Percentiles rank a stretch among this genome's conserved stretches.
Evolutionary conservation across 345 rosid genomes (phyloP).

Genomic region (Gynandropsis gynandra): DNA sequence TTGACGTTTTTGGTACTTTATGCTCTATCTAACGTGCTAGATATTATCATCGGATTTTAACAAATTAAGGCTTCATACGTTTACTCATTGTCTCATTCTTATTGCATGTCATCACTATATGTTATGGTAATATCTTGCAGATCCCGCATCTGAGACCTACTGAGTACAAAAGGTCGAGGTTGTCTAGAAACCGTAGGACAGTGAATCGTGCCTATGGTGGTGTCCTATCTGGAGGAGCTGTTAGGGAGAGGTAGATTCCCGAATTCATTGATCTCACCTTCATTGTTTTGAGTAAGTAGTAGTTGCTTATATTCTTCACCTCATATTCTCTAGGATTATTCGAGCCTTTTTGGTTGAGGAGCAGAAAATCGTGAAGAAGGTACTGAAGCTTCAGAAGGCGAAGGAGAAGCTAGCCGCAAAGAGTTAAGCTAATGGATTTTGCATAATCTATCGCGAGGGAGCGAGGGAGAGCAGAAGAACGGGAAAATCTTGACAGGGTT

Average conservation of each 20-base stretch:
- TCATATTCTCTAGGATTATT: conserved; percentile 36
- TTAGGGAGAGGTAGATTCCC: conserved; percentile 50
- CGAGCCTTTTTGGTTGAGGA: conserved; percentile 69
- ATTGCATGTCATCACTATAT: too few species aligned
- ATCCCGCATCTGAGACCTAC: conserved; percentile 84
- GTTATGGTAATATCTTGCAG: conserved; percentile 23
- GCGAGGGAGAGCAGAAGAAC: not conserved
- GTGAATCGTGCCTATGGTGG: conserved; percentile 87
- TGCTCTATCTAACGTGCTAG: too few species aligned
- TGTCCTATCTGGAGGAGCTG: conserved; percentile 70
- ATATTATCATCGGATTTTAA: too few species aligned
- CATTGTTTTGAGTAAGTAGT: not conserved
- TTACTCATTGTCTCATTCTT: not conserved
- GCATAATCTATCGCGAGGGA: conserved; percentile 1
- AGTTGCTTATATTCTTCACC: not conserved
- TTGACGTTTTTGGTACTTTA: too few species aligned
- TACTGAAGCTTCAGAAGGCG: conserved; percentile 52
- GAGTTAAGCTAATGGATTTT: conserved; percentile 24
- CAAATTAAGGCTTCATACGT: not conserved
- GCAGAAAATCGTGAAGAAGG: conserved; percentile 72
- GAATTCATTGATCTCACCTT: not conserved
- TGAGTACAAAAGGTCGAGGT: conserved; percentile 70
- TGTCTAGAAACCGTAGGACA: conserved; percentile 65
- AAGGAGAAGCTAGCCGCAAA: conserved; percentile 49
- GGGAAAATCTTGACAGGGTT: conserved; percentile 2